These are phyloP conservation scores for Jamesozyma spencerorum DNA, from an alignment of 805 yeast genomes.

Conservation along the genomic window DNA sequence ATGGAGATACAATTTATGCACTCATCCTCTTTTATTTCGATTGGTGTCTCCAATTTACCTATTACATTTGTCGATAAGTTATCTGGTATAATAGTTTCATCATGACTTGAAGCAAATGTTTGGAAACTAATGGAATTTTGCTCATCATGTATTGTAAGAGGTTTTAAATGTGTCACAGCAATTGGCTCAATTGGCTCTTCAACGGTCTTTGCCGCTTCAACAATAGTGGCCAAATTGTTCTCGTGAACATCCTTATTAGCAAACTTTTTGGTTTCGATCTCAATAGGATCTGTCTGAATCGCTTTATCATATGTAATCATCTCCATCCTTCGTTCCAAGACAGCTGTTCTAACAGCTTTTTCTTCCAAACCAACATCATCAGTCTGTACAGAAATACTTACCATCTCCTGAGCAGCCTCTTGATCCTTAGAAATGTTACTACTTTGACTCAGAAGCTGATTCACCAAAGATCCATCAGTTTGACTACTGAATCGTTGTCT, in stretches of 20 bases:
- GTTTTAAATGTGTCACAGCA: too few relatives aligned
- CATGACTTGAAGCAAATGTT: neutral
- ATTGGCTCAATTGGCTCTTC: too few relatives aligned
- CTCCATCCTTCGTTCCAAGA: neutral
- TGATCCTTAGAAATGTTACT: neutral
- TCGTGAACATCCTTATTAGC: too few relatives aligned
- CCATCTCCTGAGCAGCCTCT: slow-evolving; percentile 4
- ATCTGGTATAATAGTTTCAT: too few relatives aligned
- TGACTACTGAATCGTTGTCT: slow-evolving; percentile 24
- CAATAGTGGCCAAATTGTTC: too few relatives aligned
- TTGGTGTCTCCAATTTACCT: neutral
- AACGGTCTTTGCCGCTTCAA: too few relatives aligned
- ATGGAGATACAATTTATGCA: slow-evolving; percentile 1
- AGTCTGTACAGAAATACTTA: slow-evolving; percentile 17
- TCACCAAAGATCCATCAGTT: slow-evolving; percentile 6
- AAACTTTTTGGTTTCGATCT: too few relatives aligned
- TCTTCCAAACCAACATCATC: slow-evolving; percentile 6
- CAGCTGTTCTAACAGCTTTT: neutral
- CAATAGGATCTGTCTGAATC: slow-evolving; percentile 17
- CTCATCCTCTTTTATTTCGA: neutral
- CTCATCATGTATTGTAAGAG: neutral
- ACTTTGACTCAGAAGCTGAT: slow-evolving; percentile 7
- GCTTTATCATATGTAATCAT: slow-evolving; percentile 19
- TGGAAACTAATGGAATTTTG: neutral
- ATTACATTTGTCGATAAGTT: neutral